Evolutionary conservation across 805 yeast genomes (phyloP).

Genomic region (Lipomyces orientalis): DNA sequence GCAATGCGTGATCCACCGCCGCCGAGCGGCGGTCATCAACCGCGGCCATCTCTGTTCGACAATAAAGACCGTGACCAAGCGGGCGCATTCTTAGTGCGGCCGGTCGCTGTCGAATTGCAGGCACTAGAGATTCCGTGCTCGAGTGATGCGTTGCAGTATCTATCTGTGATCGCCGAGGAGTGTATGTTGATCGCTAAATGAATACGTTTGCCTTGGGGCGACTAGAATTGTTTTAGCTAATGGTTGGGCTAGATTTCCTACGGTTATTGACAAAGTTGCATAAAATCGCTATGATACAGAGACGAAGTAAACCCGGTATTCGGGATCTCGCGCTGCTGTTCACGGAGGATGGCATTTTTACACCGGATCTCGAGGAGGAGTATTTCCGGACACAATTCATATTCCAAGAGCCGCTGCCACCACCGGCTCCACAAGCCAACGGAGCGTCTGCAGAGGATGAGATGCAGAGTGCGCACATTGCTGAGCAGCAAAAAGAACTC

Average conservation of each 20-base stretch:
- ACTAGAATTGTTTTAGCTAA: neutral
- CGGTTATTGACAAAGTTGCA: constrained; percentile 41
- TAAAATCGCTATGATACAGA: constrained; percentile 43
- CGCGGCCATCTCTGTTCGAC: neutral
- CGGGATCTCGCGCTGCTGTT: constrained; percentile 46
- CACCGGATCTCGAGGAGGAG: constrained; percentile 44
- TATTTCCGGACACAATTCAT: constrained; percentile 24
- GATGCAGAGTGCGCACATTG: constrained; percentile 7
- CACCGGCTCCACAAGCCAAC: constrained; percentile 8
- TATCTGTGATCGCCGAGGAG: constrained; percentile 29
- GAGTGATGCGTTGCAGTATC: constrained; percentile 27
- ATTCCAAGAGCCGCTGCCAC: constrained; percentile 11
- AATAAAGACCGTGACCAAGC: constrained; percentile 3
- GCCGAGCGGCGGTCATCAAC: neutral
- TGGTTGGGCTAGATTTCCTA: constrained; percentile 18
- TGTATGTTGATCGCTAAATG: constrained; percentile 15
- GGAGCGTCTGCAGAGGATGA: neutral
- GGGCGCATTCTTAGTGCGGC: constrained; percentile 13
- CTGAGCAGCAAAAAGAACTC: constrained; percentile 19
- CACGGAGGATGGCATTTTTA: constrained; percentile 42
- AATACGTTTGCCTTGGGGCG: neutral
- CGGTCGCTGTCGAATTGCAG: constrained; percentile 25
- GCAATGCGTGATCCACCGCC: constrained; percentile 1
- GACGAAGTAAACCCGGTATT: constrained; percentile 45
- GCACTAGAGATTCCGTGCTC: constrained; percentile 24